These are phyloP conservation scores for Hansenula lynferdii DNA, from an alignment of 1,139 yeast genomes.

Conservation along the genomic window DNA sequence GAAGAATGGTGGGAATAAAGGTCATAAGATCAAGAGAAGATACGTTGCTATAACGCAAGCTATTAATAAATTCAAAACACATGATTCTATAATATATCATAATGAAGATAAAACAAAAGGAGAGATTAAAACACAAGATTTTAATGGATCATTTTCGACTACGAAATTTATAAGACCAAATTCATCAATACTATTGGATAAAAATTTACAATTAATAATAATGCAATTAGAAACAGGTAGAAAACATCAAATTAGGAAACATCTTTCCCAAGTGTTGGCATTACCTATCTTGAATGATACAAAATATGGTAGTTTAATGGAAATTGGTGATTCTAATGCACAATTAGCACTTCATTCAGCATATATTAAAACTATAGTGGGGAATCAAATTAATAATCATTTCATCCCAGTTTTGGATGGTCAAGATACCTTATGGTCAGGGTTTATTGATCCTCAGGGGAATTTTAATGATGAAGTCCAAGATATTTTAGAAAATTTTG, in stretches of 20 bases:
- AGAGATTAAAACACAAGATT: conserved; percentile 5
- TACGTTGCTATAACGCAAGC: conserved; percentile 11
- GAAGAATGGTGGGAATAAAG: conserved; percentile 27
- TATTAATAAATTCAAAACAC: background rate
- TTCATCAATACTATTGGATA: background rate
- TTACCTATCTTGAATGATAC: conserved; percentile 26
- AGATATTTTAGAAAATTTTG: conserved; percentile 11
- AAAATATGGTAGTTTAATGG: no score
- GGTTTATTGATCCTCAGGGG: conserved; percentile 15
- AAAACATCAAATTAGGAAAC: conserved; percentile 41
- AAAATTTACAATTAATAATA: conserved; percentile 15
- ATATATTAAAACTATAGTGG: conserved; percentile 25
- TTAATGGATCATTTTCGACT: conserved; percentile 4
- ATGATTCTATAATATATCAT: conserved; percentile 1
- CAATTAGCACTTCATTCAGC: no score
- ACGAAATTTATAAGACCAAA: conserved; percentile 14
- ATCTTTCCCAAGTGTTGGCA: conserved; percentile 21
- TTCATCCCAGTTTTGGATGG: conserved; percentile 17
- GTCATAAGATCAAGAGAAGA: conserved; percentile 24
- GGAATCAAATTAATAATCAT: conserved; percentile 15
- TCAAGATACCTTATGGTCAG: conserved; percentile 11
- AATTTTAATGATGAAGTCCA: conserved; percentile 11
- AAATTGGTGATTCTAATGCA: no score
- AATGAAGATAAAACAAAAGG: conserved; percentile 1
- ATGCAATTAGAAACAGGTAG: conserved; percentile 38